Percentiles rank a stretch among this genome's conserved stretches.
These are phyloP conservation scores for Golubevia sp. DNA, from an alignment of 1,284 basidiomycete species.

Conservation along the genomic window DNA sequence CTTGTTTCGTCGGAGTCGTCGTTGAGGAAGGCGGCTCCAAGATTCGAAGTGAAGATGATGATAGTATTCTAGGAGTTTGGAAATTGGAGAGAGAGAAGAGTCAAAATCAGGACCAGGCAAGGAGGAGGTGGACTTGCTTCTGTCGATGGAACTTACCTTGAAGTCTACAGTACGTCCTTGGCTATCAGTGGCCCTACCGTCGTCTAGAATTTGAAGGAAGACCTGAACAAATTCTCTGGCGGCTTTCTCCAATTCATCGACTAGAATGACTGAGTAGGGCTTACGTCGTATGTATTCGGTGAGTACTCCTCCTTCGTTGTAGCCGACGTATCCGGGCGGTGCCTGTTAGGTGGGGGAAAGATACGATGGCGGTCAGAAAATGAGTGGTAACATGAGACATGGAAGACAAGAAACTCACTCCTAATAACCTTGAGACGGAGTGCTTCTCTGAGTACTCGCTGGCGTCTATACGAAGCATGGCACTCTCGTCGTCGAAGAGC, in stretches of 20 bases:
- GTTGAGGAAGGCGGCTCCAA: slow-evolving; percentile 67
- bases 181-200: slow-evolving; percentile 77
- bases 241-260: slow-evolving; percentile 72
- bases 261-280: slow-evolving; percentile 58
- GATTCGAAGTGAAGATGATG: slow-evolving; percentile 66
- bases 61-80: slow-evolving; percentile 61
- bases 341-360: slow-evolving; percentile 30
- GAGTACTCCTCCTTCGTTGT: slow-evolving; percentile 77
- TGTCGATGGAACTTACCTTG: slow-evolving; percentile 9
- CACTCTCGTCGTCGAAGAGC: slow-evolving; percentile 67
- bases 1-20: slow-evolving; percentile 64
- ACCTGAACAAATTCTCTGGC: slow-evolving; percentile 91
- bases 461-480: slow-evolving; percentile 68
- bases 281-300: slow-evolving; percentile 63
- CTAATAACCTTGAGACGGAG: slow-evolving; percentile 66
- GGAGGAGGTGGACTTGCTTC: too few relatives aligned
- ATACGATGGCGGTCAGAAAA: too few relatives aligned
- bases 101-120: too few relatives aligned
- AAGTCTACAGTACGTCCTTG: slow-evolving; percentile 58
- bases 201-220: slow-evolving; percentile 83
- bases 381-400: too few relatives aligned
- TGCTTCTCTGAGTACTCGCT: slow-evolving; percentile 66
- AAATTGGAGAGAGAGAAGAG: too few relatives aligned
- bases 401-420: too few relatives aligned
- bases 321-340: slow-evolving; percentile 80